These are phyloP conservation scores for Bretziella fagacearum DNA, from an alignment of 2,329 filamentous ascomycete species.

Conservation along the genomic window DNA sequence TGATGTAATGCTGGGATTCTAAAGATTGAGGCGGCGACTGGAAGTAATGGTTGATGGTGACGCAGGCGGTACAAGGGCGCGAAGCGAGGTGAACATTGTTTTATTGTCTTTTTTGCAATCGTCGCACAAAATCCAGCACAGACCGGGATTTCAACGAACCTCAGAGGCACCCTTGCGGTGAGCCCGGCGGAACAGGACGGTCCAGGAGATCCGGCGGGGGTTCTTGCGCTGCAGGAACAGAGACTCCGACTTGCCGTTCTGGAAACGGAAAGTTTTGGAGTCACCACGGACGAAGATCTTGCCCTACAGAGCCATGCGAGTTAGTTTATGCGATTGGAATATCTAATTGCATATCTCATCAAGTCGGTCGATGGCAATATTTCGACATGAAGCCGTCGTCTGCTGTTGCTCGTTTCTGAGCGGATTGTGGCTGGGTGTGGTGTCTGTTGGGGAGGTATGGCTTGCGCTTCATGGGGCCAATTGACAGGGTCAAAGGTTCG, in stretches of 20 bases:
- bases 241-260: constrained; percentile 98
- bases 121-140: no score
- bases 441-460: no score
- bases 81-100: neutral
- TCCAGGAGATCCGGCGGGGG: constrained; percentile 98
- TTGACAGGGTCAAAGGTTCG: neutral
- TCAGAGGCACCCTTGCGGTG: constrained; percentile 99
- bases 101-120: no score
- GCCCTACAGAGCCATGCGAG: constrained; percentile 44
- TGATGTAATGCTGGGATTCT: neutral
- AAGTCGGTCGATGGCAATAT: no score
- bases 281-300: constrained; percentile 99
- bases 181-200: constrained; percentile 91
- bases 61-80: no score
- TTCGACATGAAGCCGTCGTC: no score
- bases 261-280: constrained; percentile 99
- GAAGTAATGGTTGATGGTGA: no score
- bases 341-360: no score
- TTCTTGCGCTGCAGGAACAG: constrained; percentile 99
- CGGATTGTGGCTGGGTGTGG: no score
- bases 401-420: no score
- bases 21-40: no score
- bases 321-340: constrained; percentile 8
- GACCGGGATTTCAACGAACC: no score
- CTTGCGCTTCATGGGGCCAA: neutral